Evolutionary conservation across 345 rosid species (phyloP).

Genomic region (Eucalyptus pauciflora): DNA sequence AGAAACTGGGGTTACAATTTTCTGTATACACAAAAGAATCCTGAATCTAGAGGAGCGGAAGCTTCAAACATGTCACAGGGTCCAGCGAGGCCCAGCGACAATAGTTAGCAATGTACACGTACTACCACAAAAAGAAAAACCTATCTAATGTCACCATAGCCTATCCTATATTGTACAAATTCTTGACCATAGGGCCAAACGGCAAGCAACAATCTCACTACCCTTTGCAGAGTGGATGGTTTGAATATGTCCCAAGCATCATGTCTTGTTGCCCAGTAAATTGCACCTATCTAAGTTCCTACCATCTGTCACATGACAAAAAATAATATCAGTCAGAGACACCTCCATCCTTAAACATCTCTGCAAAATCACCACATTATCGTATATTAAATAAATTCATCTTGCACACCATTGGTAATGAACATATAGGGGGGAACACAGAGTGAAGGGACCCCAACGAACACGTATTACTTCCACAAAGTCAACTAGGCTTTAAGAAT

Average conservation of each 20-base stretch:
- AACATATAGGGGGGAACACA: not conserved
- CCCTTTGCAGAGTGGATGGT: not conserved
- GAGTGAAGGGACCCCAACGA: not conserved
- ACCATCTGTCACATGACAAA: not conserved
- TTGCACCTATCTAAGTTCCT: not conserved
- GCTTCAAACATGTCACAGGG: not conserved
- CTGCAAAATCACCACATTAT: not conserved
- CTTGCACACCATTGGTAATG: not conserved
- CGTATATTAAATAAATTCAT: not conserved
- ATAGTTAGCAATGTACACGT: constrained; percentile 40
- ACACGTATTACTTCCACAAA: not conserved
- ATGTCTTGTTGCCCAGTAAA: not conserved
- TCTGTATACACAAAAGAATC: constrained; percentile 21
- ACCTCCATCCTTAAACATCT: not conserved
- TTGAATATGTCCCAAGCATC: not conserved
- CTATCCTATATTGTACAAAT: constrained; percentile 30
- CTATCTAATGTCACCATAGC: constrained; percentile 15
- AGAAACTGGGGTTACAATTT: constrained; percentile 24
- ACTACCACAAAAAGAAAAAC: constrained; percentile 6
- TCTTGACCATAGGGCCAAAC: constrained; percentile 1
- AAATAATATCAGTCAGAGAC: not conserved
- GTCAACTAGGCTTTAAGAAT: not conserved
- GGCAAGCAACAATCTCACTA: not conserved
- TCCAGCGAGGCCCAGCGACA: constrained; percentile 5
- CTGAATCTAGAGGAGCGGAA: constrained; percentile 18